A percentile compares a stretch with the other conserved stretches of the same genome.
Conservation (phyloP, 176 grass and related monocot genomes). For the Puya raimondii region DNA sequence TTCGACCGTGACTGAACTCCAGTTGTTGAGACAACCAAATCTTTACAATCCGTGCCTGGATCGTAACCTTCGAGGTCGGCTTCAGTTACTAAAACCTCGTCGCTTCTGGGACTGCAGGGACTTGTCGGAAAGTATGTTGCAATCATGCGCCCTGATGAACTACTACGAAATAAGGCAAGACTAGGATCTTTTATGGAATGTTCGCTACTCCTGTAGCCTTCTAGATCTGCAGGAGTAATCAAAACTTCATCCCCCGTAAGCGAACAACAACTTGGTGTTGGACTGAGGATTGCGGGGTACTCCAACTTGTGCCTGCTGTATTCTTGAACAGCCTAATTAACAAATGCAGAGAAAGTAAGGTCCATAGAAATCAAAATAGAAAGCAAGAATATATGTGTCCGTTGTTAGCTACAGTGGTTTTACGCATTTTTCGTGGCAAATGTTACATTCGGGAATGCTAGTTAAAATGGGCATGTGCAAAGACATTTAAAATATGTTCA, state of each 20-base stretch:
- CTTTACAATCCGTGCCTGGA: slow-evolving; percentile 25
- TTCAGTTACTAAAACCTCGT: slow-evolving; percentile 59
- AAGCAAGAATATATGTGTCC: neutral
- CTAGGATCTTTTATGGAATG: slow-evolving; percentile 36
- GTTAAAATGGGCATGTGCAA: no score
- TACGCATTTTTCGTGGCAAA: no score
- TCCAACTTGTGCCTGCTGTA: slow-evolving; percentile 39
- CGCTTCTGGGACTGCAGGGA: slow-evolving; percentile 6
- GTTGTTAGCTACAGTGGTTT: no score
- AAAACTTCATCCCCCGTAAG: slow-evolving; percentile 19
- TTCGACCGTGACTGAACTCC: slow-evolving; percentile 18
- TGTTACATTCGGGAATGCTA: no score
- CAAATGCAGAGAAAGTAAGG: neutral
- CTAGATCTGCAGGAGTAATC: slow-evolving; percentile 9
- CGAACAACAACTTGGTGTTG: slow-evolving; percentile 15
- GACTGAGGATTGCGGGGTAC: slow-evolving; percentile 24
- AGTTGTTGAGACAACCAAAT: slow-evolving; percentile 16
- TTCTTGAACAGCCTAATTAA: slow-evolving; percentile 51
- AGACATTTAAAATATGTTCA: no score
- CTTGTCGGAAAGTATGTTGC: slow-evolving; percentile 16
- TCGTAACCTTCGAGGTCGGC: slow-evolving; percentile 84
- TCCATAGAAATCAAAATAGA: neutral
- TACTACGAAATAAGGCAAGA: slow-evolving; percentile 38
- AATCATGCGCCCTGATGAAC: slow-evolving; percentile 14
- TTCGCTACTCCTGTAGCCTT: slow-evolving; percentile 24